A percentile compares a stretch with the other conserved stretches of the same genome.
These are phyloP conservation scores for Podospora australis DNA, from an alignment of 495 filamentous ascomycete species.

Conservation along the genomic window DNA sequence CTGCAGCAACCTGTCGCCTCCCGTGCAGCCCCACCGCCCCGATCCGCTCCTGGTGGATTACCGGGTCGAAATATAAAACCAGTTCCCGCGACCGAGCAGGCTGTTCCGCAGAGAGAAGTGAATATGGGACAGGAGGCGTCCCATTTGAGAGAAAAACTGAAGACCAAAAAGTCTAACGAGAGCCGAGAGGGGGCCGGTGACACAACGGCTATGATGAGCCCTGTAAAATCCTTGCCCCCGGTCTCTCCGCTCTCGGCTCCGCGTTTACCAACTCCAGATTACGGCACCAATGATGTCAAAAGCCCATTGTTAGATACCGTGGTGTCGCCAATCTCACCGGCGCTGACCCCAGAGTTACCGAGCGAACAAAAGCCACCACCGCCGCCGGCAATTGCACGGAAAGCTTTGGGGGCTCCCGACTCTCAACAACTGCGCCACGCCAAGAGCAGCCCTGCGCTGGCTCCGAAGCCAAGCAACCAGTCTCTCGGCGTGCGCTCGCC, in stretches of 20 bases:
- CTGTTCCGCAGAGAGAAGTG: conserved; percentile 8
- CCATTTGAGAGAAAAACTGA: conserved; percentile 11
- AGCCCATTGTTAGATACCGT: conserved; percentile 9
- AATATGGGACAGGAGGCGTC: conserved; percentile 26
- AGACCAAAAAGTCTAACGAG: conserved; percentile 6
- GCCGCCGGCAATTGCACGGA: conserved; percentile 2
- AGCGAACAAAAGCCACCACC: conserved; percentile 3
- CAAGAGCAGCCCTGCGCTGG: conserved; percentile 11
- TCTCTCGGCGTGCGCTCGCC: conserved; percentile 10
- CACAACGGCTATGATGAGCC: conserved; percentile 2
- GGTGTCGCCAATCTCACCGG: conserved; percentile 26
- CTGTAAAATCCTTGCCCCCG: conserved; percentile 12
- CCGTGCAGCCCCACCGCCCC: conserved; percentile 14
- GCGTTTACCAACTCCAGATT: conserved; percentile 21
- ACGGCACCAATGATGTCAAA: conserved; percentile 20
- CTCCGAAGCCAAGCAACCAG: conserved; percentile 6
- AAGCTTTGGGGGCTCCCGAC: conserved; percentile 5
- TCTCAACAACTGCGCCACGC: conserved; percentile 10
- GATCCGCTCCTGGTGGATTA: conserved; percentile 17
- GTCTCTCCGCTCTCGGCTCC: conserved; percentile 10
- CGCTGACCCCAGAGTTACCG: conserved; percentile 22
- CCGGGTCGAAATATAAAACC: conserved; percentile 31
- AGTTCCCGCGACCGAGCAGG: conserved; percentile 15
- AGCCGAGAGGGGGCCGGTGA: conserved; percentile 2
- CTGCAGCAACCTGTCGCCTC: conserved; percentile 8